phyloP scores from a whole-genome alignment of 2,329 filamentous ascomycete species.

The Fusarium algeriense region DNA sequence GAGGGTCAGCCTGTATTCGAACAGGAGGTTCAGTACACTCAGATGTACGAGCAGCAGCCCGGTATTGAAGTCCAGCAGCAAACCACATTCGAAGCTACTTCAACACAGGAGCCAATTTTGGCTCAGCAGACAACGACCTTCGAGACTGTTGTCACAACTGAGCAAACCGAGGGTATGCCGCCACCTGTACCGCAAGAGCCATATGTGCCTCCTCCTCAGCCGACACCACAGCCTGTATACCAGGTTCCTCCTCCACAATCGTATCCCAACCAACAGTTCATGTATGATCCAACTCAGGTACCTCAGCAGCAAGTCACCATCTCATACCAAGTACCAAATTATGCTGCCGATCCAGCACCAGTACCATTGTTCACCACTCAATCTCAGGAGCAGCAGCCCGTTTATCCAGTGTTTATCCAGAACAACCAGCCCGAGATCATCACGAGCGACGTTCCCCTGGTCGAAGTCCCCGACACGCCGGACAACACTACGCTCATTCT shows the following conservation, averaged over 20 bases:
- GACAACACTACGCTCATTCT: neutral
- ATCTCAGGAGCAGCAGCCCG: neutral
- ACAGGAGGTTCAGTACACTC: conserved; percentile 18
- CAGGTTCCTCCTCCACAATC: conserved; percentile 4
- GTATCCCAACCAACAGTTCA: conserved; percentile 8
- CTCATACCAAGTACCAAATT: conserved; percentile 14
- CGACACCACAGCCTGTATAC: conserved; percentile 1
- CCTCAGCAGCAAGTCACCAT: conserved; percentile 19
- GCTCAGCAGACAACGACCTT: neutral
- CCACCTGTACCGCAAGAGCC: neutral
- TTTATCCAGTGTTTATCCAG: neutral
- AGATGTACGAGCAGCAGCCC: conserved; percentile 27
- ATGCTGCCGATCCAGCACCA: neutral
- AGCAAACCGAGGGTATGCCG: conserved; percentile 9
- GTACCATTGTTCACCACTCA: neutral
- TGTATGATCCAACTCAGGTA: conserved; percentile 11
- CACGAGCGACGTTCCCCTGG: conserved; percentile 18
- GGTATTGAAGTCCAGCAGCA: conserved; percentile 24
- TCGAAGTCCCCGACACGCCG: neutral
- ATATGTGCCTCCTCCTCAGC: neutral
- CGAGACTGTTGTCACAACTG: neutral
- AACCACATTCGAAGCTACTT: neutral
- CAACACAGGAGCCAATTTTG: neutral
- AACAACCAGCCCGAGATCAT: conserved; percentile 38
- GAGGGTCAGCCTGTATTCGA: conserved; percentile 5